These are phyloP conservation scores for Chaetothyriales sp. DNA, from an alignment of 2,329 filamentous ascomycete species.

Conservation along the genomic window DNA sequence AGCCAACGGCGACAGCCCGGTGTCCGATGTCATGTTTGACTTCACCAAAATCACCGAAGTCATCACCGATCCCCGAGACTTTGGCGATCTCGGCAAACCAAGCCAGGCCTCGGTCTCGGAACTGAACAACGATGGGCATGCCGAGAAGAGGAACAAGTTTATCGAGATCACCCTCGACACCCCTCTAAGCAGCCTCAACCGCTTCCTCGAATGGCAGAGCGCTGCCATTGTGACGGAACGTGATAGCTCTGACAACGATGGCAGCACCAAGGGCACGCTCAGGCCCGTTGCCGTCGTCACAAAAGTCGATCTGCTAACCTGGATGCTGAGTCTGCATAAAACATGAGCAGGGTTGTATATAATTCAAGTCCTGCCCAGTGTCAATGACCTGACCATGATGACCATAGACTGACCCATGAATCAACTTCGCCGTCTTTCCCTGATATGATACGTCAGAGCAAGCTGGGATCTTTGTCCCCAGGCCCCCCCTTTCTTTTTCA, in stretches of 20 bases:
- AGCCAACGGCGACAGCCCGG: constrained; percentile 55
- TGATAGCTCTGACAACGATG: constrained; percentile 30
- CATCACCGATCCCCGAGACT: constrained; percentile 67
- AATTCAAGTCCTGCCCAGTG: too few species aligned
- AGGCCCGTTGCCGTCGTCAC: constrained; percentile 78
- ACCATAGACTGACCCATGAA: background rate
- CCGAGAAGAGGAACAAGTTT: constrained; percentile 47
- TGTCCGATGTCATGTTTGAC: constrained; percentile 91
- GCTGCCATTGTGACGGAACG: constrained; percentile 85
- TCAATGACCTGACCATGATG: background rate
- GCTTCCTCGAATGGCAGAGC: constrained; percentile 83
- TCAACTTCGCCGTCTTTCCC: background rate
- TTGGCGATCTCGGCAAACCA: constrained; percentile 23
- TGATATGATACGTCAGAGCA: background rate
- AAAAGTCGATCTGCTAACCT: constrained; percentile 88
- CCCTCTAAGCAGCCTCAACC: constrained; percentile 63
- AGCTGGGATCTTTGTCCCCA: background rate
- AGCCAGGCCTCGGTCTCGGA: background rate
- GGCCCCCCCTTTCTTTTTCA: background rate
- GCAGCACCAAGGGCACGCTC: constrained; percentile 34
- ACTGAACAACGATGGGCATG: constrained; percentile 9
- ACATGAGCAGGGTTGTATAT: too few species aligned
- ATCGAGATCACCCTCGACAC: constrained; percentile 91
- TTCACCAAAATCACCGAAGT: constrained; percentile 79
- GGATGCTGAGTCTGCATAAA: constrained; percentile 59